phyloP scores from a whole-genome alignment of 148 eudicot species.

The Chenopodium suecicum region DNA sequence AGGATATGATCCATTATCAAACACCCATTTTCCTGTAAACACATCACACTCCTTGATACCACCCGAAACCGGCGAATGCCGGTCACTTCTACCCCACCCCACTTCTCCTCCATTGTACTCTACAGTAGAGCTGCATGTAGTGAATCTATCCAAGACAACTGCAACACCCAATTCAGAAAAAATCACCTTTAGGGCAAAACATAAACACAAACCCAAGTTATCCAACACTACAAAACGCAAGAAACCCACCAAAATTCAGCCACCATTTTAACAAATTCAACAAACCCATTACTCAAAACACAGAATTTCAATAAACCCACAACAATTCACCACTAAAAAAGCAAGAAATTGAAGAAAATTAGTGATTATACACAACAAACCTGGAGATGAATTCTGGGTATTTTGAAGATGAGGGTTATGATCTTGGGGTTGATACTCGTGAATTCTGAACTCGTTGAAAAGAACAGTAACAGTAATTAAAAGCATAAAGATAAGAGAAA shows the following conservation, averaged over 20 bases:
- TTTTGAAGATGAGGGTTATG: slow-evolving; percentile 17
- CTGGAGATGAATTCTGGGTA: slow-evolving; percentile 32
- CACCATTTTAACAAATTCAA: not conserved
- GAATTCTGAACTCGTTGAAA: slow-evolving; percentile 55
- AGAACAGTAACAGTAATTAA: slow-evolving; percentile 53
- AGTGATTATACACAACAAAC: slow-evolving; percentile 16
- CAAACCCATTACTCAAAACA: slow-evolving; percentile 13
- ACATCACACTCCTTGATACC: slow-evolving; percentile 55
- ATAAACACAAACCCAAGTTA: not conserved
- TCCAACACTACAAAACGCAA: not conserved
- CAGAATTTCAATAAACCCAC: slow-evolving; percentile 17
- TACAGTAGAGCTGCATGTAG: slow-evolving; percentile 61
- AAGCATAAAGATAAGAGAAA: slow-evolving; percentile 49
- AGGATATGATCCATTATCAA: slow-evolving; percentile 70
- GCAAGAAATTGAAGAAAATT: not conserved
- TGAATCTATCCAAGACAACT: slow-evolving; percentile 78
- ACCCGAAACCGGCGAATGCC: slow-evolving; percentile 21
- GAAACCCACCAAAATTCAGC: not conserved
- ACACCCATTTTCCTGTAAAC: slow-evolving; percentile 89
- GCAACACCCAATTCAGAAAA: slow-evolving; percentile 19
- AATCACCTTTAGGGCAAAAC: not conserved
- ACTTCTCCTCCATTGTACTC: slow-evolving; percentile 61
- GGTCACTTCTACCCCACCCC: slow-evolving; percentile 32
- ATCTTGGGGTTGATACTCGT: slow-evolving; percentile 23
- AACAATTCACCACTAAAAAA: not conserved